Conservation (phyloP, 2,329 filamentous ascomycete species). For the Diaporthe citriasiana region DNA sequence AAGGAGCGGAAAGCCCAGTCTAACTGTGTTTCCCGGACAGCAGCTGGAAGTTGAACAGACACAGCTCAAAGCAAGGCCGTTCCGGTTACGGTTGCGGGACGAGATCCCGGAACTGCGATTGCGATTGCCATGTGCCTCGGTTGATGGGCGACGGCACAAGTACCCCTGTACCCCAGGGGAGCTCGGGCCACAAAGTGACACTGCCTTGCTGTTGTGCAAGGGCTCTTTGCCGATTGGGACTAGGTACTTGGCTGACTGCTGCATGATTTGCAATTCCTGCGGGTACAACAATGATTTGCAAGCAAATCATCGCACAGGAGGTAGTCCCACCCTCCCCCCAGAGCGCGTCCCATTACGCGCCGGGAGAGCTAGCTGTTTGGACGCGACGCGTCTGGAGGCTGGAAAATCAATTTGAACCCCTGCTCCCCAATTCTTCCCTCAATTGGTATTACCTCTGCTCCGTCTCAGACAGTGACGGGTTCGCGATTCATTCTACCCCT, state of each 20-base stretch:
- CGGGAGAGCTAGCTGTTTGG: constrained; percentile 6
- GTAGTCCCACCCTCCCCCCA: not conserved
- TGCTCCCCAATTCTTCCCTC: constrained; percentile 31
- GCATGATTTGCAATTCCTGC: not conserved
- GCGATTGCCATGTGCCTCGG: constrained; percentile 32
- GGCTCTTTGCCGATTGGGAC: not conserved
- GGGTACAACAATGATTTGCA: not conserved
- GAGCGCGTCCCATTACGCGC: constrained; percentile 24
- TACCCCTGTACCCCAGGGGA: not conserved
- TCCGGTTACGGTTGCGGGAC: constrained; percentile 31
- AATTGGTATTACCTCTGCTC: constrained; percentile 25
- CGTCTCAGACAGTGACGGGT: constrained; percentile 19
- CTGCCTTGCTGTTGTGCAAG: not conserved
- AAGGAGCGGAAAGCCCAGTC: not conserved
- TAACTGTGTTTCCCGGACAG: not conserved
- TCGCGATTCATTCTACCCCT: constrained; percentile 17
- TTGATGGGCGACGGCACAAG: not conserved
- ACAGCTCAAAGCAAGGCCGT: constrained; percentile 14
- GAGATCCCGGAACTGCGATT: constrained; percentile 11
- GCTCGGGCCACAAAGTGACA: constrained; percentile 1
- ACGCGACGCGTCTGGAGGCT: constrained; percentile 33
- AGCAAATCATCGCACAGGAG: not conserved
- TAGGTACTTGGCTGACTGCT: not conserved
- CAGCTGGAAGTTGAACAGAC: not conserved
- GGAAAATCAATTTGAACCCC: constrained; percentile 35